These are phyloP conservation scores for Pseudogymnoascus sp. DNA, from an alignment of 2,329 filamentous ascomycete species.

Conservation along the genomic window DNA sequence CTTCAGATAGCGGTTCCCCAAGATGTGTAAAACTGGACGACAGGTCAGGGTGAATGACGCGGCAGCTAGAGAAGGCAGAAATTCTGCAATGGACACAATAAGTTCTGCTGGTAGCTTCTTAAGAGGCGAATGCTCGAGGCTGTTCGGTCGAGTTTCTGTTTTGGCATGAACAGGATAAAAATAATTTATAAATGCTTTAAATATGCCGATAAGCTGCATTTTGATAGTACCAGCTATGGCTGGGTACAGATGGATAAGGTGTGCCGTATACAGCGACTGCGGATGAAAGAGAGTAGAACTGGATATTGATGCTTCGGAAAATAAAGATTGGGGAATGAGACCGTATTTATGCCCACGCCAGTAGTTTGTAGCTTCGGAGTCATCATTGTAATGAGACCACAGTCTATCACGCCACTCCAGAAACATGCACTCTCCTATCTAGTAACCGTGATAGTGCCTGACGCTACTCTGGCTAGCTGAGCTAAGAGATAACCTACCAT, in stretches of 20 bases:
- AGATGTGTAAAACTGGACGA: background rate
- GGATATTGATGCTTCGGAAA: background rate
- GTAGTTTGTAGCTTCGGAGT: background rate
- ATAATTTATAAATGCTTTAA: background rate
- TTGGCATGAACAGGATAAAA: background rate
- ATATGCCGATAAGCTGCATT: background rate
- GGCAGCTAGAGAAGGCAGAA: background rate
- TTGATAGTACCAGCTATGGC: background rate
- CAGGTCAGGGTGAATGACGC: background rate
- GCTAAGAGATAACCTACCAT: background rate
- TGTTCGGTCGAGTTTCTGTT: background rate
- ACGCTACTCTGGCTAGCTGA: background rate
- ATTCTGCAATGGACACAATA: background rate
- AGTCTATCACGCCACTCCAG: background rate
- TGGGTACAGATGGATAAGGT: background rate
- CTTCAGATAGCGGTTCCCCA: background rate
- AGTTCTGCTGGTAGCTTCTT: background rate
- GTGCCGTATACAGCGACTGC: background rate
- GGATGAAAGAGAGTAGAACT: background rate
- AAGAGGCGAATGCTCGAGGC: background rate
- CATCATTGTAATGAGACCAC: background rate
- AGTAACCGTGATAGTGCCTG: background rate
- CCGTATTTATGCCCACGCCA: background rate
- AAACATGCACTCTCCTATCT: background rate
- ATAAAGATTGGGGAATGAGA: background rate